A percentile compares a stretch with the other conserved stretches of the same genome.
These are phyloP conservation scores for Alternaria incomplexa DNA, from an alignment of 2,329 filamentous ascomycete genomes.

Conservation along the genomic window DNA sequence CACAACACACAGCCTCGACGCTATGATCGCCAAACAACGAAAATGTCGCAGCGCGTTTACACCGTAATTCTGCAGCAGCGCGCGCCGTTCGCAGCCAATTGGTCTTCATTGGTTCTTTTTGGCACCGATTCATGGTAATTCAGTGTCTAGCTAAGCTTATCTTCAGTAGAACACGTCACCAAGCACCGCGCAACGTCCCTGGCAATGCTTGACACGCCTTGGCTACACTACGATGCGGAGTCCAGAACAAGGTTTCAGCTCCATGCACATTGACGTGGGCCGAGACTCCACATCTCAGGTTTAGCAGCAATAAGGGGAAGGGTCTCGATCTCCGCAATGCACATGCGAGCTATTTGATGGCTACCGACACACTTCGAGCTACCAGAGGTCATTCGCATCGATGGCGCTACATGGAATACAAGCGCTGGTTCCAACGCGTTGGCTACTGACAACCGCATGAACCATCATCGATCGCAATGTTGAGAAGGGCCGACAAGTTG, in stretches of 20 bases:
- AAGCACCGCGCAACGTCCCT: slow-evolving; percentile 24
- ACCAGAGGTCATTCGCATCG: neutral
- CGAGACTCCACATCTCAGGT: slow-evolving; percentile 5
- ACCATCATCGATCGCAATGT: neutral
- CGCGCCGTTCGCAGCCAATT: neutral
- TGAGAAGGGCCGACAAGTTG: neutral
- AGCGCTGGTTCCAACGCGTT: neutral
- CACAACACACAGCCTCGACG: slow-evolving; percentile 8
- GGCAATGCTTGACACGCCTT: slow-evolving; percentile 35
- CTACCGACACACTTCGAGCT: neutral
- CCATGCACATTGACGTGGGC: slow-evolving; percentile 27
- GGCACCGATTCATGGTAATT: neutral
- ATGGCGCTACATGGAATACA: neutral
- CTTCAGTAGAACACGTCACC: slow-evolving; percentile 28
- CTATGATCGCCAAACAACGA: slow-evolving; percentile 12
- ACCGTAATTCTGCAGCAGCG: slow-evolving; percentile 7
- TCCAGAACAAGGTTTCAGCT: slow-evolving; percentile 18
- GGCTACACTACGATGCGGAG: slow-evolving; percentile 10
- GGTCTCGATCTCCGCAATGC: neutral
- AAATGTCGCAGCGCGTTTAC: slow-evolving; percentile 7
- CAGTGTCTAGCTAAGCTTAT: slow-evolving; percentile 9
- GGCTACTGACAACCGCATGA: neutral
- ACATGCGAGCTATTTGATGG: neutral
- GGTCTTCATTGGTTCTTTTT: neutral
- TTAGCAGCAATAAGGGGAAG: neutral